Evolutionary conservation across 148 eudicot species (phyloP), one percentile per base, ranked within the genome.

Genomic region (Spergularia marina): DNA sequence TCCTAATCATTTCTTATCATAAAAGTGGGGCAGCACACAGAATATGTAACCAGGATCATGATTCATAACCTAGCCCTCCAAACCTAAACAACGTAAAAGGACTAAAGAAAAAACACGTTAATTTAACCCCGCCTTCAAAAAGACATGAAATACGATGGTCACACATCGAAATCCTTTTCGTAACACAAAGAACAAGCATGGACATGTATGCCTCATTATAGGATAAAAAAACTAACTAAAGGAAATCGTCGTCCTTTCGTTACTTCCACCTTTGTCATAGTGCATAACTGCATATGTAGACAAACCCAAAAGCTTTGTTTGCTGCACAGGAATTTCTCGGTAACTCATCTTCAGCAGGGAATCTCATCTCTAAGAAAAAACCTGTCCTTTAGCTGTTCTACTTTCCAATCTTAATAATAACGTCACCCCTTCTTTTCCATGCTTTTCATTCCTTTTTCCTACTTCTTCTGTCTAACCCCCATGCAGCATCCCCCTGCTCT

Each of bases 301-400:
- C 66, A 76, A 30, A 76, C 57, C 73, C 67, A 57, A n/a, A 55
- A 52, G 60, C 56, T 62, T n/a, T 20, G 68, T 59, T 49, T 20
- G 57, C 52, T 68, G 56, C 16, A 68, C 72, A 23, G 7, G 57
- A 30, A 68, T 25, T 13, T 25, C 18, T 25, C 23, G 10, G 77
- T 63, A 81, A 84, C 86, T 86, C 88, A 86, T 86, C 86, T 84
- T 84, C 87, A 80, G 54, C 81, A 84, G 80, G 86, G 93, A 90
- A 90, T 90, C 90, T 89, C 85, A 89, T 86, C 84, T 79, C 68
- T 81, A 69, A 10, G 15, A 10, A 52, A 25, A 59, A 16, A 69
- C 54, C 71, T 58, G 71, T 72, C 83, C 82, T 84, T 81, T 73
- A 53, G 72, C 72, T 74, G 72, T 78, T 78, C 82, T 82, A 62